phyloP scores from a whole-genome alignment of 371 early-diverging fungal genomes.

The Rhizopus delemar region DNA sequence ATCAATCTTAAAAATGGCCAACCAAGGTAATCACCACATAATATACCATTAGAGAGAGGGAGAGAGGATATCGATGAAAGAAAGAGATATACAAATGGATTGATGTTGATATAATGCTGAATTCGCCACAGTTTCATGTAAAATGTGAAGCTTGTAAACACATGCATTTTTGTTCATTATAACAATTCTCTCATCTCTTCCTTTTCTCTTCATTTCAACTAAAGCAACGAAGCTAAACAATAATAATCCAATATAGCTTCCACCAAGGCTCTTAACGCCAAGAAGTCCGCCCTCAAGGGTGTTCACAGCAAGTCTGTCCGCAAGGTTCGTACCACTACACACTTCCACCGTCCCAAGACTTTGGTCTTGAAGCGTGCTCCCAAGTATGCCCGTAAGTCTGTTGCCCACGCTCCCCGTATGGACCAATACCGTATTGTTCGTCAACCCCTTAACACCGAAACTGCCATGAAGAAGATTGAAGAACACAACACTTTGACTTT shows the following conservation, averaged over 20 bases:
- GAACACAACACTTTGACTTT: conserved; percentile 98
- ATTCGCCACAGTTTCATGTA: no score
- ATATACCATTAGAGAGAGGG: not conserved
- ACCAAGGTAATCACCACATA: conserved; percentile 24
- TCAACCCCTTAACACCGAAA: conserved; percentile 95
- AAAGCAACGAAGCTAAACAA: not conserved
- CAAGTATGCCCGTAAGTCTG: conserved; percentile 89
- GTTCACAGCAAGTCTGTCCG: conserved; percentile 71
- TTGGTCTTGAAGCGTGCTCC: conserved; percentile 81
- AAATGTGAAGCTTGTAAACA: no score
- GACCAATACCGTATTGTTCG: conserved; percentile 89
- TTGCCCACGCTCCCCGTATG: conserved; percentile 70
- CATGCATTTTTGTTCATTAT: not conserved
- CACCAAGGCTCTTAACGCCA: conserved; percentile 67
- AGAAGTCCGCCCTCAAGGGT: conserved; percentile 91
- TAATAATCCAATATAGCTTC: conserved; percentile 30
- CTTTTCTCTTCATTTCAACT: not conserved
- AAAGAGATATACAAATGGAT: conserved; percentile 4
- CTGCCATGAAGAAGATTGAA: conserved; percentile 98
- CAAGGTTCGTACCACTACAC: conserved; percentile 86
- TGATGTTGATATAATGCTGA: not conserved
- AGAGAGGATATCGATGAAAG: conserved; percentile 1
- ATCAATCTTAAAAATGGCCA: conserved; percentile 29
- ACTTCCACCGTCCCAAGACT: conserved; percentile 95
- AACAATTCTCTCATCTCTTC: not conserved